Base-by-base conservation (phyloP, 2,329 filamentous ascomycete species). In the Daldinia eschscholtzii region DNA sequence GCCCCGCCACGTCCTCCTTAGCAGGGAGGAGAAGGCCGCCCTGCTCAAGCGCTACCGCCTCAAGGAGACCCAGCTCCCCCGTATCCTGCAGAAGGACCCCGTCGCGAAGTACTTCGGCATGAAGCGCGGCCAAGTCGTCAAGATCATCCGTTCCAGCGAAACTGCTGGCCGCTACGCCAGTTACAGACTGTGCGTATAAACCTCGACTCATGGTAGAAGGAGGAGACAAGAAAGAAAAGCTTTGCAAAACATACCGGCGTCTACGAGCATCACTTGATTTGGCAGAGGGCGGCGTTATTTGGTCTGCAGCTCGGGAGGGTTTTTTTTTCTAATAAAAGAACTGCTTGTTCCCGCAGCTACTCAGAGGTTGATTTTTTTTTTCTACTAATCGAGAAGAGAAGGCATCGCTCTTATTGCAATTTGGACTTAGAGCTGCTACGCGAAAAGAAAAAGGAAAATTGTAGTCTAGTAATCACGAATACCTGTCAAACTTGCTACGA, bases 141-240 rank as follows among this genome's bases (percentile, higher is more conserved):
- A 99, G 88, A 99, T 99, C 76, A 98, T 99, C 76, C 87, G 96
- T 73, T 94, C 92, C 80, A 94, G 91, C 78, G 96, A 98, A 86
- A 99, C 96, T 63, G 96, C 96, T 13, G 96, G 96, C 69, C 88
- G 96, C 60, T 99, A 99, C 82, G 96, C 96, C 56, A 97, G 93
- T 88, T 99, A 99, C 82, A 86, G 95, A 75, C 78, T 91, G 62
- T 90, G 88, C 73, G 88, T 91, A 73, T 91, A 81, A 82, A n/a
- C n/a, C n/a, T n/a, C n/a, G n/a, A n/a, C n/a, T n/a, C n/a, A n/a
- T n/a, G n/a, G n/a, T n/a, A n/a, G n/a, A n/a, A n/a, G n/a, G n/a
- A n/a, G n/a, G n/a, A 18, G 37, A n/a, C 9, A 15, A 46, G 9
- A 35, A 35, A 35, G 46, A 20, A 57, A 48, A 52, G 46, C 46